Conservation (phyloP, 2,329 filamentous ascomycete genomes). For the Trichoderma sp. region DNA sequence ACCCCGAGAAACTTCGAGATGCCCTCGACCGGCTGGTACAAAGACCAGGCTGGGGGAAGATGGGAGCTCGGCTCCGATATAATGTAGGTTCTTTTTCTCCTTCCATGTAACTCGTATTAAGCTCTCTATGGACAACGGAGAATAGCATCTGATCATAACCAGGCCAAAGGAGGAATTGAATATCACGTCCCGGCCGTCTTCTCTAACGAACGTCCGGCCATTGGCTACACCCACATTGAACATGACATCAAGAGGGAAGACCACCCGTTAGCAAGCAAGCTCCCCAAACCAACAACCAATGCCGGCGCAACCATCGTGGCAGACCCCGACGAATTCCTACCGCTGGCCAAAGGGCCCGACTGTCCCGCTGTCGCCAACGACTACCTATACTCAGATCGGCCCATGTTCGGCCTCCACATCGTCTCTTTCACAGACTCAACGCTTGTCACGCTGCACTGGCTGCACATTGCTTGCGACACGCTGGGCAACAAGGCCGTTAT, state of each 20-base stretch:
- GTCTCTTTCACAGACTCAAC: background rate
- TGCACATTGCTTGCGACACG: background rate
- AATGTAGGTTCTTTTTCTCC: background rate
- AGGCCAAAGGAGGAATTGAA: background rate
- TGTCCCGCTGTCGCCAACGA: background rate
- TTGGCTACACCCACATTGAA: background rate
- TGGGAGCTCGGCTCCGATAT: background rate
- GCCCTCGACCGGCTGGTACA: background rate
- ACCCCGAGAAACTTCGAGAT: background rate
- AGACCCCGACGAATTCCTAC: background rate
- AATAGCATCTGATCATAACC: background rate
- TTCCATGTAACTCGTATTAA: background rate
- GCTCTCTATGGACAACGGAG: background rate
- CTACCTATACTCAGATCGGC: background rate
- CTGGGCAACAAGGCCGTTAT: background rate
- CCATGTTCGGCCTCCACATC: background rate
- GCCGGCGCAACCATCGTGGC: background rate
- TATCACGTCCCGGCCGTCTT: background rate
- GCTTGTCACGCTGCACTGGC: background rate
- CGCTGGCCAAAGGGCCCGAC: background rate
- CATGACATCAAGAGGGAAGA: background rate
- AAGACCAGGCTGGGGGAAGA: background rate
- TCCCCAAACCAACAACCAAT: background rate
- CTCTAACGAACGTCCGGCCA: background rate
- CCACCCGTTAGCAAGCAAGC: background rate